These are phyloP conservation scores for Epichloe hybrida DNA, from an alignment of 2,329 filamentous ascomycete species.

Conservation along the genomic window DNA sequence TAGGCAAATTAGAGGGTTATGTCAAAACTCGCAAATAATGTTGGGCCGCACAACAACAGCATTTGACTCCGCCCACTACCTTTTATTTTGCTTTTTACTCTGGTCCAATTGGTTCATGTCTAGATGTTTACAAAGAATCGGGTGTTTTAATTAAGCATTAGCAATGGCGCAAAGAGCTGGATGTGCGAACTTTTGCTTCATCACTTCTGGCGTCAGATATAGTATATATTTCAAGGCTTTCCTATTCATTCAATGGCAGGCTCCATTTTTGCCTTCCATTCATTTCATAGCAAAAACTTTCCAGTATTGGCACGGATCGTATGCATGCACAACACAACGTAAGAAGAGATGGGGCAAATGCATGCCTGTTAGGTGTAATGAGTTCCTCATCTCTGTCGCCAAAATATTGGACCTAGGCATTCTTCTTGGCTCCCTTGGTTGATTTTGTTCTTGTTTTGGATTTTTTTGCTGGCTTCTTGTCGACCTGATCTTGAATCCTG, in stretches of 20 bases:
- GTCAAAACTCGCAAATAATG: conserved; percentile 22
- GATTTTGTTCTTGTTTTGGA: conserved; percentile 13
- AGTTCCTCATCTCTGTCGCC: background rate
- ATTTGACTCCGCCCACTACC: too few species aligned
- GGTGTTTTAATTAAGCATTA: background rate
- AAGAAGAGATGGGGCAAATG: too few species aligned
- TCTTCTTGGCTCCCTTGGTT: conserved; percentile 1
- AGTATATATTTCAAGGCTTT: background rate
- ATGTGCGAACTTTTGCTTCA: background rate
- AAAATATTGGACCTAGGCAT: background rate
- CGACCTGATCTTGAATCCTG: conserved; percentile 65
- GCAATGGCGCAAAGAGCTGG: background rate
- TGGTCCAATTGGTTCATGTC: too few species aligned
- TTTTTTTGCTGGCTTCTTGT: conserved; percentile 55
- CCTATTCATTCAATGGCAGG: background rate
- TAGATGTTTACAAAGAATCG: background rate
- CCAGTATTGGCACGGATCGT: too few species aligned
- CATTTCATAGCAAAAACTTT: too few species aligned
- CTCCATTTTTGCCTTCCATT: background rate
- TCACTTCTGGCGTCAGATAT: background rate
- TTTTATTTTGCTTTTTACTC: too few species aligned
- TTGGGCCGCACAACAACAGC: background rate
- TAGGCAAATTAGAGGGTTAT: conserved; percentile 49
- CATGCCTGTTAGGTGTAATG: background rate
- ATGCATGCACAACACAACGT: too few species aligned